These are phyloP conservation scores for Sanghuangporus sanghuang DNA, from an alignment of 1,284 basidiomycete species.

Conservation along the genomic window DNA sequence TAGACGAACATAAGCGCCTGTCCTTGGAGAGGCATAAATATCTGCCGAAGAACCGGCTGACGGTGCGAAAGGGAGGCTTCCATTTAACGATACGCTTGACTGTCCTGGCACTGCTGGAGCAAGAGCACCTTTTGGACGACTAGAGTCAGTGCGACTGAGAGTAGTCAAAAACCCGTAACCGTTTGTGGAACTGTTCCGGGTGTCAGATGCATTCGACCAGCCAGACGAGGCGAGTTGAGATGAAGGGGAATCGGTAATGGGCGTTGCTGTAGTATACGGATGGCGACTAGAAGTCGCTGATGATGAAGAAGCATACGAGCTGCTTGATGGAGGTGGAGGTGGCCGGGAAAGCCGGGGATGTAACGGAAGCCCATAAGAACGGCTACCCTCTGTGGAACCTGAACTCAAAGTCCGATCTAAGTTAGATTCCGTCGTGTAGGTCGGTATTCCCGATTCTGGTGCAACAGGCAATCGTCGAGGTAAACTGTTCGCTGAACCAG, in stretches of 20 bases:
- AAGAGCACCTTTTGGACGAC: constrained; percentile 17
- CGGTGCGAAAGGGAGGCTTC: not conserved
- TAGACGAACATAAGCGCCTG: constrained; percentile 1
- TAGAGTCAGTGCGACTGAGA: constrained; percentile 10
- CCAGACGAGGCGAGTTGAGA: constrained; percentile 8
- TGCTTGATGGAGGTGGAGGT: constrained; percentile 5
- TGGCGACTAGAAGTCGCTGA: constrained; percentile 8
- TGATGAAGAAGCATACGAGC: constrained; percentile 7
- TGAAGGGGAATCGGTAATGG: constrained; percentile 10
- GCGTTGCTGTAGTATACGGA: constrained; percentile 13
- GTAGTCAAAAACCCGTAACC: not conserved
- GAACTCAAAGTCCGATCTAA: constrained; percentile 2
- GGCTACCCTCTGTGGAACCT: not conserved
- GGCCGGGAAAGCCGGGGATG: constrained; percentile 9
- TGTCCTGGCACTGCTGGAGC: constrained; percentile 19
- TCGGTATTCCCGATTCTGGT: constrained; percentile 1
- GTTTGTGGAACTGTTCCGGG: not conserved
- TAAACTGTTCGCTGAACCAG: not conserved
- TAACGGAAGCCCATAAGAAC: constrained; percentile 8
- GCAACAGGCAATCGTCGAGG: constrained; percentile 14
- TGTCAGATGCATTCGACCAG: constrained; percentile 11
- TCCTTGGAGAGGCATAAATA: constrained; percentile 5
- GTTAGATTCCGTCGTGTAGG: not conserved
- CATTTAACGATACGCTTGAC: not conserved
- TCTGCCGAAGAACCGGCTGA: constrained; percentile 14